These are phyloP conservation scores for Polyporus arcularius DNA, from an alignment of 768 basidiomycete genomes.

Conservation along the genomic window DNA sequence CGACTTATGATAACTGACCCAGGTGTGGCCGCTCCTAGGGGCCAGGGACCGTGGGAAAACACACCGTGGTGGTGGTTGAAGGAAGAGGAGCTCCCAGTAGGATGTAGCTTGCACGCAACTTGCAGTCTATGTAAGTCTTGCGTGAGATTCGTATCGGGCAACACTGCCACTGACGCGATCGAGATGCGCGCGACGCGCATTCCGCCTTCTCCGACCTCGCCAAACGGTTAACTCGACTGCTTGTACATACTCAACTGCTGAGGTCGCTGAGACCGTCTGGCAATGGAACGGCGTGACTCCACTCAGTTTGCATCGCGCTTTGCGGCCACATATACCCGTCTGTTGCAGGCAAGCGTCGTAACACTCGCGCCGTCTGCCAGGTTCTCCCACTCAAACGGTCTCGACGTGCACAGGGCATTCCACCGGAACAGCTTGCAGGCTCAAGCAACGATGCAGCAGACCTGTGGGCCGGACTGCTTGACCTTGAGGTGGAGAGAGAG, in stretches of 20 bases:
- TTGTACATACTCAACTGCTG: not conserved
- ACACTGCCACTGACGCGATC: slow-evolving; percentile 1
- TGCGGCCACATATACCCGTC: slow-evolving; percentile 45
- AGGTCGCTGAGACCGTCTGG: not conserved
- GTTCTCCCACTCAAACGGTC: not conserved
- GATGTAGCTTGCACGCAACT: not conserved
- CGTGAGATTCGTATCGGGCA: not conserved
- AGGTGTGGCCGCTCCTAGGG: no score
- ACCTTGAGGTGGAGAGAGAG: slow-evolving; percentile 51
- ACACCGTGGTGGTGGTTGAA: no score
- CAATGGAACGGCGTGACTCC: not conserved
- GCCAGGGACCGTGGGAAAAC: no score
- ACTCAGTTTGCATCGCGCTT: slow-evolving; percentile 48
- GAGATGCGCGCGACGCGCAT: not conserved
- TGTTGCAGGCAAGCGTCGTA: slow-evolving; percentile 43
- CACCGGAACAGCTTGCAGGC: slow-evolving; percentile 41
- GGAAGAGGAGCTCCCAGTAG: no score
- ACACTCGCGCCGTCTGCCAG: not conserved
- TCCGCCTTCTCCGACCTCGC: not conserved
- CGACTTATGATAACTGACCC: no score
- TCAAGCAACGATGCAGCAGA: slow-evolving; percentile 44
- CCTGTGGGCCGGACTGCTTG: slow-evolving; percentile 57
- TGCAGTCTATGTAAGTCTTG: no score
- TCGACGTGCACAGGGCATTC: slow-evolving; percentile 37
- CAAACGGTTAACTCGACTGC: not conserved